Percentiles rank a stretch among this genome's conserved stretches.
Conservation (phyloP, 768 basidiomycete genomes). For the Hysterangium stoloniferum region DNA sequence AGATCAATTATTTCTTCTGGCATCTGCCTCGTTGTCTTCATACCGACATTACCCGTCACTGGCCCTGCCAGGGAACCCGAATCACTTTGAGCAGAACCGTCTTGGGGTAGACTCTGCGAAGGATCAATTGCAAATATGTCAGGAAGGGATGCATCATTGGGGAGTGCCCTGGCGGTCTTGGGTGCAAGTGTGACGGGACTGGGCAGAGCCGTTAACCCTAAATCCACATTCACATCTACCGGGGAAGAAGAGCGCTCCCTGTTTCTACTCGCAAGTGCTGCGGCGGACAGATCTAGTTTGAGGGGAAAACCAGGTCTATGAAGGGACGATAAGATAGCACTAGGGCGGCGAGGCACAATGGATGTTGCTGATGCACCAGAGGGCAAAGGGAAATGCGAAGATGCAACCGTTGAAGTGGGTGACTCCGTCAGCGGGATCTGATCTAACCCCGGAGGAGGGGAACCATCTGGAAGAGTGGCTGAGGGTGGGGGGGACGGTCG, state of each 20-base stretch:
- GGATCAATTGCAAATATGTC: slow-evolving; percentile 2
- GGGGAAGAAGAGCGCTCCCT: slow-evolving; percentile 1
- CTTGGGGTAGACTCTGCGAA: not conserved
- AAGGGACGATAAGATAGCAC: slow-evolving; percentile 72
- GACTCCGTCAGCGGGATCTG: slow-evolving; percentile 10
- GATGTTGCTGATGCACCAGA: slow-evolving; percentile 24
- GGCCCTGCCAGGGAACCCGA: not conserved
- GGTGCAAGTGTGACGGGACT: slow-evolving; percentile 81
- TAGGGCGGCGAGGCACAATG: slow-evolving; percentile 46
- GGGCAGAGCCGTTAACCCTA: slow-evolving; percentile 46
- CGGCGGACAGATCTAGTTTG: slow-evolving; percentile 76
- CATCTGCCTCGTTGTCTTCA: not conserved
- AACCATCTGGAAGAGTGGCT: not conserved
- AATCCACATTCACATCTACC: slow-evolving; percentile 7
- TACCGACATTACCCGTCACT: not conserved
- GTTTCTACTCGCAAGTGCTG: slow-evolving; percentile 39
- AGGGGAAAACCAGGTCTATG: slow-evolving; percentile 62
- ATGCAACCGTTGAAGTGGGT: slow-evolving; percentile 15
- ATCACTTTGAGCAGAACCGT: not conserved
- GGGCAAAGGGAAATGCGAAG: slow-evolving; percentile 24
- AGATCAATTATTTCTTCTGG: slow-evolving; percentile 12
- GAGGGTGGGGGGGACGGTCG: slow-evolving; percentile 16
- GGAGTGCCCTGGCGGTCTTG: slow-evolving; percentile 56
- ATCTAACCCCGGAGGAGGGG: slow-evolving; percentile 2
- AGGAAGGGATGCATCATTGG: slow-evolving; percentile 21